Evolutionary conservation across 495 filamentous ascomycete genomes (phyloP).

Genomic region (Pseudoneurospora amorphoporcata): DNA sequence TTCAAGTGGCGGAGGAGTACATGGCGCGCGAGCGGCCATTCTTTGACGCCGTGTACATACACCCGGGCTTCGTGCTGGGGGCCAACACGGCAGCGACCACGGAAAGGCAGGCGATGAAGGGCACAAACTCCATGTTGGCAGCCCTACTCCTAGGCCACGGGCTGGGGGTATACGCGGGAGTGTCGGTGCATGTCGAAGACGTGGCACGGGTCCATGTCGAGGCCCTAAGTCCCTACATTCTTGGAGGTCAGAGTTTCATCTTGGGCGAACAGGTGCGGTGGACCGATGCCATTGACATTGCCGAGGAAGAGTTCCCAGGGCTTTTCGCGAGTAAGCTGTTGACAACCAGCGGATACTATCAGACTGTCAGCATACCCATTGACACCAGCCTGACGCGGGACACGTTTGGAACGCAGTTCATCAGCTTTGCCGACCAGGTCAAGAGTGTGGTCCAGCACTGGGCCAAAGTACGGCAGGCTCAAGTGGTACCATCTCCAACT

Average conservation of each 20-base stretch:
- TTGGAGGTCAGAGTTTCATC: slow-evolving; percentile 31
- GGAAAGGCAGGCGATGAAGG: slow-evolving; percentile 21
- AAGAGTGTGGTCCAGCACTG: slow-evolving; percentile 21
- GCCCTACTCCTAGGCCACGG: slow-evolving; percentile 25
- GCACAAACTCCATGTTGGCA: slow-evolving; percentile 28
- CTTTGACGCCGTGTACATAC: slow-evolving; percentile 38
- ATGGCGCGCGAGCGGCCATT: slow-evolving; percentile 26
- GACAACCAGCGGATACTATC: slow-evolving; percentile 26
- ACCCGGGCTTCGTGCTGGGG: slow-evolving; percentile 36
- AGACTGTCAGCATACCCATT: slow-evolving; percentile 27
- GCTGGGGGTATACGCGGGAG: slow-evolving; percentile 20
- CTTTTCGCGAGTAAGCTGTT: slow-evolving; percentile 30
- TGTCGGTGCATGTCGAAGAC: slow-evolving; percentile 33
- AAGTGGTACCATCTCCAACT: slow-evolving; percentile 16
- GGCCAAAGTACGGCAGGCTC: neutral
- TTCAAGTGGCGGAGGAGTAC: slow-evolving; percentile 33
- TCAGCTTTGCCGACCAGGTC: slow-evolving; percentile 38
- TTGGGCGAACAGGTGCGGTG: slow-evolving; percentile 23
- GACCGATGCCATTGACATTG: slow-evolving; percentile 35
- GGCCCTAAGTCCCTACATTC: slow-evolving; percentile 28
- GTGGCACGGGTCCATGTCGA: slow-evolving; percentile 33
- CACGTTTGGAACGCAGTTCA: slow-evolving; percentile 37
- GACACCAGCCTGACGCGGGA: slow-evolving; percentile 33
- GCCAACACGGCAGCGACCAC: slow-evolving; percentile 30
- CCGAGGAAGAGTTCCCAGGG: slow-evolving; percentile 28